Evolutionary conservation across 306 rosid species (phyloP), one percentile per base, ranked within the genome.

Genomic region (Quercus variabilis): DNA sequence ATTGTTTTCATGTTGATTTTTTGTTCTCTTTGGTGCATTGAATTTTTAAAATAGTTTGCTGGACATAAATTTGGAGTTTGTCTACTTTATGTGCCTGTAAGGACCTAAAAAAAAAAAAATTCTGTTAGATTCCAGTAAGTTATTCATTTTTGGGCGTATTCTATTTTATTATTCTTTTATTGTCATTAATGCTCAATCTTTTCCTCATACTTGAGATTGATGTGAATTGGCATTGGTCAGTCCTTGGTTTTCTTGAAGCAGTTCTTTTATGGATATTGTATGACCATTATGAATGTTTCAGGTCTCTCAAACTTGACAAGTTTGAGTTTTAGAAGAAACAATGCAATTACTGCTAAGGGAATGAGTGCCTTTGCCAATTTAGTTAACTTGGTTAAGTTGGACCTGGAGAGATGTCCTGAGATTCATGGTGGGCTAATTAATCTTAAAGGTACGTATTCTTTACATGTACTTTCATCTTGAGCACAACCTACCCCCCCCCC

Each of bases 381-480:
- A 74, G 88, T 84, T 46, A 88, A 88, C 83, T 78, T 95, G 94
- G 87, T 86, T 86, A 88, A 90, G 88, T 88, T 95, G 96, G 99
- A 95, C 85, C 76, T 92, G 83, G 98, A 92, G 90, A 93, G 92
- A 89, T 95, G 98, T 79, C 96, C 97, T 76, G 86, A 85, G 80
- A 89, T 95, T 82, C 98, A 91, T 84, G 97, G 94, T 43, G 98
- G 99, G 33, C 95, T 92, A 73, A 79, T 89, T 84, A 88, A 91
- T 88, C 89, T 95, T 62, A 89, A 88, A 88, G 98, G 99, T 92
- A 55, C 60, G 71, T 69, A 3, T 57, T 82, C 80, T 68, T 46
- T 76, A 72, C 73, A 52, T 83, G 60, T 58, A 74, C 70, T 60
- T 38, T 54, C 71, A 67, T 67, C 14, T 13, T 3, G 71, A 46